phyloP scores from a whole-genome alignment of 1,139 yeast genomes.

The Kurtzmaniella quercitrusa region DNA sequence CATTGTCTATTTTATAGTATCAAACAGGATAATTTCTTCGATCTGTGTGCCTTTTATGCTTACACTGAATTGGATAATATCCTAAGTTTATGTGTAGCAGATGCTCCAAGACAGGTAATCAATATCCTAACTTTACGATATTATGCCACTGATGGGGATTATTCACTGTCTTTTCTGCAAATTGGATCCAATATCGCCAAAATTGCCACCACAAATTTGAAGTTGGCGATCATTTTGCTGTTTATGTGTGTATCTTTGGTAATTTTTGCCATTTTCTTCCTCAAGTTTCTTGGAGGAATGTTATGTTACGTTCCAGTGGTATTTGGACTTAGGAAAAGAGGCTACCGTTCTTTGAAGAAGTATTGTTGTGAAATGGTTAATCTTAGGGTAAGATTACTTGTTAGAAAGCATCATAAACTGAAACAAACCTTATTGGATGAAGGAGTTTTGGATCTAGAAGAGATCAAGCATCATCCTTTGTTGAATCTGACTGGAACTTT shows the following conservation, averaged over 20 bases:
- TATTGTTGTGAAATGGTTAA: constrained; percentile 58
- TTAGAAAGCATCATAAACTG: constrained; percentile 44
- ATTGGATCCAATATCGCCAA: constrained; percentile 50
- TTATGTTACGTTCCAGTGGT: constrained; percentile 53
- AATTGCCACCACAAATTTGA: constrained; percentile 57
- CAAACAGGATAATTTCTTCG: constrained; percentile 61
- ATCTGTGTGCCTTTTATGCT: constrained; percentile 63
- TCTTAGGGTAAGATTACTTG: constrained; percentile 48
- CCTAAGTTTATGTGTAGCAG: constrained; percentile 63
- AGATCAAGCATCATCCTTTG: constrained; percentile 25
- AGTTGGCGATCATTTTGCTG: constrained; percentile 66
- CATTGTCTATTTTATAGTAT: constrained; percentile 72
- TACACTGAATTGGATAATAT: constrained; percentile 68
- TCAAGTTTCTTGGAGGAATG: constrained; percentile 56
- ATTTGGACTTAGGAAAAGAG: constrained; percentile 37
- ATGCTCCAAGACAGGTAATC: constrained; percentile 84
- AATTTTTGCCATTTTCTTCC: constrained; percentile 71
- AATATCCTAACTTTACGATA: constrained; percentile 68
- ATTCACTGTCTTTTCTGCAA: constrained; percentile 18
- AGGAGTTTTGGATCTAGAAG: constrained; percentile 25
- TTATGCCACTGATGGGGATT: constrained; percentile 46
- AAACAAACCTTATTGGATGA: constrained; percentile 29
- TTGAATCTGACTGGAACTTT: constrained; percentile 9
- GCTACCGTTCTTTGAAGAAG: constrained; percentile 44
- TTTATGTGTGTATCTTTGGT: constrained; percentile 72